Conservation (phyloP, 1,139 yeast genomes). For the Scheffersomyces segobiensis region DNA sequence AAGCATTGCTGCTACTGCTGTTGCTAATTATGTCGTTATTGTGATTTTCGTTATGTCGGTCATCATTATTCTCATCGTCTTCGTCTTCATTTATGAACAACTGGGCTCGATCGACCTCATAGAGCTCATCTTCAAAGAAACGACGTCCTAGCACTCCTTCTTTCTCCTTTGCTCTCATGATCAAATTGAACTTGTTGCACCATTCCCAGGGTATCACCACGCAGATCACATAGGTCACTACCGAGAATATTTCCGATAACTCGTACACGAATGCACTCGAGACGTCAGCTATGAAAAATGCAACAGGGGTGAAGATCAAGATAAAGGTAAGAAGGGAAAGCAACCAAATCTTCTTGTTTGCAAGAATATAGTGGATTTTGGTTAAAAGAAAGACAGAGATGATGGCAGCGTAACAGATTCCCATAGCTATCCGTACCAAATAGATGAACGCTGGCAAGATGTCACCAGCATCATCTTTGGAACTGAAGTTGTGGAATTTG, state of each 20-base stretch:
- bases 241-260: constrained; percentile 70
- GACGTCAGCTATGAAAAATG: constrained; percentile 77
- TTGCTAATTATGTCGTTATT: background rate
- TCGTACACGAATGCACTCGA: constrained; percentile 70
- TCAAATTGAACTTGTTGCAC: constrained; percentile 67
- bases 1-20: background rate
- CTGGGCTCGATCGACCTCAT: constrained; percentile 45
- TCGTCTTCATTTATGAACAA: constrained; percentile 38
- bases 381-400: constrained; percentile 59
- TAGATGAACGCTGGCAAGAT: constrained; percentile 80
- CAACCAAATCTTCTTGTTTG: constrained; percentile 49
- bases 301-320: constrained; percentile 64
- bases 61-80: constrained; percentile 4
- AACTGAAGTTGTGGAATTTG: constrained; percentile 42
- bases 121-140: constrained; percentile 68
- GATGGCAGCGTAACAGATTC: constrained; percentile 70
- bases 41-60: constrained; percentile 12
- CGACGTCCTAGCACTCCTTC: constrained; percentile 81
- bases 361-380: constrained; percentile 56
- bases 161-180: constrained; percentile 67
- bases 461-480: constrained; percentile 48
- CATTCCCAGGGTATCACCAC: constrained; percentile 88
- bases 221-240: constrained; percentile 70
- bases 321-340: constrained; percentile 61
- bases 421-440: constrained; percentile 71